Base-by-base conservation (phyloP, 2,329 filamentous ascomycete genomes). In the Thyridium curvatum region DNA sequence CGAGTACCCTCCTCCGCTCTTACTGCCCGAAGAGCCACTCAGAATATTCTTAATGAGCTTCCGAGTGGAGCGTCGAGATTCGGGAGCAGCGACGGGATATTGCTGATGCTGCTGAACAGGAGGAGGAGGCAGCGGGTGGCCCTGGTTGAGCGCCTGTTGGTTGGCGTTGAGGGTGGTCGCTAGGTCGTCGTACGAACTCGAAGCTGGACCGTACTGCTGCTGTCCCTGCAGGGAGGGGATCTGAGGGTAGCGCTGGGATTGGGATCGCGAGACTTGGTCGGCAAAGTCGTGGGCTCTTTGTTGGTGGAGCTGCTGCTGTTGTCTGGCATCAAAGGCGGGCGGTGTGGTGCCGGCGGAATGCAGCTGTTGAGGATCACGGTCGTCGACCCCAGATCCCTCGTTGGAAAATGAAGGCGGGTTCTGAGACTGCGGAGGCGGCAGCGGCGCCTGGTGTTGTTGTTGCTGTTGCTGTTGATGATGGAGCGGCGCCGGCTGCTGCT, bases 41-140 rank as follows among this genome's bases (percentile, higher is more conserved):
- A 77, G 66, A 46, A 77, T 70, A 48, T 67, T 72, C 57, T 69
- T 76, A 56, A 78, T 68, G 44, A 76, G 58, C 50, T 69, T 72
- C 46, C 72, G 68, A 32, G 71, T 68, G 33, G 69, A 73, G 43
- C 69, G 68, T 51, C 72, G 71, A 43, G 50, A 41, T 52, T 74
- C 59, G 38, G 58, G 55, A 34, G 54, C 41, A 35, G 59, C 53
- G 42, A 51, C 46, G 46, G 35, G 52, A 32, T 43, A 48, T 41
- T 52, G 54, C 30, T 50, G 49, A 30, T 48, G 51, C 32, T 46
- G 50, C 30, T 48, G 52, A 28, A 46, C 47, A 14, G 45, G 47
- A 38, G 54, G 44, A 40, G 26, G 33, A 13, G 35, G 39, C 32
- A 32, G 38, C 12, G 41, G 42, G 32, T 45, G 49, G 12, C 47